phyloP scores from a whole-genome alignment of 257 asterid genomes.

The Nicotiana paniculata region DNA sequence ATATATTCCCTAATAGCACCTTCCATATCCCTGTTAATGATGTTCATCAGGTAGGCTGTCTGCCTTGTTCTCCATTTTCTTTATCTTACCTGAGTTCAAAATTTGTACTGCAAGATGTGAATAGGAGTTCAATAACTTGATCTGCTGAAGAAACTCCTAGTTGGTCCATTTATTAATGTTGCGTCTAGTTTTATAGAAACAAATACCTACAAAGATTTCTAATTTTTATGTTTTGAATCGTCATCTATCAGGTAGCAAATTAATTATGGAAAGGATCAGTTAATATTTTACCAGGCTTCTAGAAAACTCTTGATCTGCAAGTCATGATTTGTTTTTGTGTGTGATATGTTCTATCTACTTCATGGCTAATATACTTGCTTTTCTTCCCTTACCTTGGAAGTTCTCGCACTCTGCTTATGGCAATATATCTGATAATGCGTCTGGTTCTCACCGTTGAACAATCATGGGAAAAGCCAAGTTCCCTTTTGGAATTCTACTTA shows the following conservation, averaged over 20 bases:
- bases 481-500: neutral
- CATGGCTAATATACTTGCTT: neutral
- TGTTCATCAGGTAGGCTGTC: slow-evolving; percentile 65
- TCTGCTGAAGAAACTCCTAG: neutral
- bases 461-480: neutral
- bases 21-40: slow-evolving; percentile 81
- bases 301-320: neutral
- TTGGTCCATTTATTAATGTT: neutral
- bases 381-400: neutral
- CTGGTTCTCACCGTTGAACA: neutral
- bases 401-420: neutral
- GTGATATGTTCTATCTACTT: neutral
- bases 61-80: neutral
- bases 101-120: neutral
- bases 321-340: neutral
- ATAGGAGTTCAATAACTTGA: neutral
- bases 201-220: neutral
- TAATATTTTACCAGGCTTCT: neutral
- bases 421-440: neutral
- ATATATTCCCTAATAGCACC: slow-evolving; percentile 63
- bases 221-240: neutral
- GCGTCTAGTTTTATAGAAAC: neutral
- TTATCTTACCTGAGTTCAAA: neutral
- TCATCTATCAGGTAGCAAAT: neutral
- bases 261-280: neutral